Evolutionary conservation across 257 asterid genomes (phyloP).

Genomic region (Petrea volubilis): DNA sequence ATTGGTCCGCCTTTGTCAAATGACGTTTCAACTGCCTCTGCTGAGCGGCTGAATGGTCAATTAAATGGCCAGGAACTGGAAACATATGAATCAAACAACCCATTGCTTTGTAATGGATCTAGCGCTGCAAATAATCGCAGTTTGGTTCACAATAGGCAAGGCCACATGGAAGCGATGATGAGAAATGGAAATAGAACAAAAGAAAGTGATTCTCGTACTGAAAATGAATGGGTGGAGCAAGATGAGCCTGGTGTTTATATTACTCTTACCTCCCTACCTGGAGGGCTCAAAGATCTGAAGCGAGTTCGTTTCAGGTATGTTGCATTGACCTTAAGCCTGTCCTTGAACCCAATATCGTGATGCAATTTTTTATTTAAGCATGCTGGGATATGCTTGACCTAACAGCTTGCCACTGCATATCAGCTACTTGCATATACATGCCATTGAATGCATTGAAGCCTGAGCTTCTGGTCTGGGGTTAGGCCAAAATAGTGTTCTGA

Average conservation of each 20-base stretch:
- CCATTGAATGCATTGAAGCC: conserved; percentile 3
- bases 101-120: conserved; percentile 55
- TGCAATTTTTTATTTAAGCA: not conserved
- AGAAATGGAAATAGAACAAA: conserved; percentile 68
- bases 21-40: conserved; percentile 54
- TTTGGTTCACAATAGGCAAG: conserved; percentile 54
- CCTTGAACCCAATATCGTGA: not conserved
- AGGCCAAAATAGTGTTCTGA: not conserved
- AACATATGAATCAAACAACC: conserved; percentile 54
- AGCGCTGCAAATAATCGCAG: conserved; percentile 53
- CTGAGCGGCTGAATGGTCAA: conserved; percentile 54
- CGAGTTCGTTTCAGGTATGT: conserved; percentile 98
- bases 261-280: conserved; percentile 89
- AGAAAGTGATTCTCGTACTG: conserved; percentile 72
- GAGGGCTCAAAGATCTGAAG: conserved; percentile 87
- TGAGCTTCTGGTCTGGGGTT: not conserved
- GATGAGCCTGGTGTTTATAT: conserved; percentile 98
- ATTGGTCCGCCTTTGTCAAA: conserved; percentile 39
- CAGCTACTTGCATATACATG: not conserved
- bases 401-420: not conserved
- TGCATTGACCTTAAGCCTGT: conserved; percentile 7
- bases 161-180: conserved; percentile 46
- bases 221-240: conserved; percentile 96
- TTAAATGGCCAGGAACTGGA: conserved; percentile 58
- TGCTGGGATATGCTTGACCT: not conserved